Base-by-base conservation (phyloP, 768 basidiomycete species). In the Tylopilus plumbeoviolaceoides region DNA sequence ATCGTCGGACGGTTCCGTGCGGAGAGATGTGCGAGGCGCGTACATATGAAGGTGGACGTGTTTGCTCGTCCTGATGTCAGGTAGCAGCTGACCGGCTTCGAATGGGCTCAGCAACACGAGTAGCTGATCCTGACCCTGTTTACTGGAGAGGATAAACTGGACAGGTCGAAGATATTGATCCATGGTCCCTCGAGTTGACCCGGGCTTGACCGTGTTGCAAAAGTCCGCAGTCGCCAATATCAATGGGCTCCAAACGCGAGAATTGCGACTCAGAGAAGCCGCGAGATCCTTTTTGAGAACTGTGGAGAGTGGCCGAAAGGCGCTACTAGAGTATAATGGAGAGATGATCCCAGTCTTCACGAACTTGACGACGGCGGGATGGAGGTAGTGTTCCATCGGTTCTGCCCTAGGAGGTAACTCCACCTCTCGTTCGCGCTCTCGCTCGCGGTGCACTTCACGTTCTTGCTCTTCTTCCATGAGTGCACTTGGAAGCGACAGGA, bases 11-110 rank as follows among this genome's bases (percentile, higher is more conserved):
- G 72, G 54, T 28, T 60, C 59, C 68, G 71, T 72, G 3, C 59
- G 61, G 17, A 60, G 43, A 1, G 62, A 69, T 28, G 71, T 69
- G 3, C 72, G 62, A 9, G 75, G 73, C 3, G 72, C 56, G 51
- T 78, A 78, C 1, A 70, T 35, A 54, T 76, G 75, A 17, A 78
- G 64, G 47, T 69, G 62, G 10, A 73, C 71, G 7, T 54, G n/a
- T 8, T 63, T 59, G 59, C 67, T 69, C 21, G 27, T 18, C 10
- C 68, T 70, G 50, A 78, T 73, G 1, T 45, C 40, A 62, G 73
- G 65, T 10, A 75, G 62, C 15, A 76, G 62, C 20, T 49, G 49
- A 46, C 77, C 65, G 18, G 62, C 73, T 55, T 78, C 36, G 6
- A 39, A 39, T 9, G 47, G 38, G 25, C 47, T 48, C 15, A 48